Evolutionary conservation across 140 eudicot species (phyloP).

Genomic region (Senecio squalidus): DNA sequence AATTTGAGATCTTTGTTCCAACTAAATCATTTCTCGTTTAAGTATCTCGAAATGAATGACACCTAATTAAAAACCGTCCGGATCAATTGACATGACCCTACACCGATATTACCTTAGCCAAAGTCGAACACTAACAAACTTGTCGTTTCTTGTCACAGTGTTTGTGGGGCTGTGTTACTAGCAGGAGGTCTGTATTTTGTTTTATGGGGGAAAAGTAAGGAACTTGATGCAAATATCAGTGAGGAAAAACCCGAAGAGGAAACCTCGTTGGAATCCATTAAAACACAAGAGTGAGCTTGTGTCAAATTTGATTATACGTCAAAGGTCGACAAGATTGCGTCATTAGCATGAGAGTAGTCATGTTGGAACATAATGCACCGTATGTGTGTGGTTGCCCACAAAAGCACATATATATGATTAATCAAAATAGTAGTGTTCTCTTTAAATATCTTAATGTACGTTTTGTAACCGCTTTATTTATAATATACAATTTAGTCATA

Average conservation of each 20-base stretch:
- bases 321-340: conserved; percentile 16
- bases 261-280: conserved; percentile 30
- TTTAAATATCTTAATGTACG: too few species aligned
- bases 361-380: background rate
- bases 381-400: background rate
- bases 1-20: background rate
- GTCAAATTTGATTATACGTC: conserved; percentile 7
- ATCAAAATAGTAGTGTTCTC: background rate
- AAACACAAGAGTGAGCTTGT: conserved; percentile 23
- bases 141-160: conserved; percentile 32
- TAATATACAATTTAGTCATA: too few species aligned
- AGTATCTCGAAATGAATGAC: too few species aligned
- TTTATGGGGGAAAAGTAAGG: conserved; percentile 69
- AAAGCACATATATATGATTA: background rate
- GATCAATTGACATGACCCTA: background rate
- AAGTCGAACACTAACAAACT: background rate
- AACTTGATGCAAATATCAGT: conserved; percentile 16
- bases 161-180: conserved; percentile 57
- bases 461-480: too few species aligned
- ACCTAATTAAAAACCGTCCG: background rate
- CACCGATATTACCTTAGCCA: background rate
- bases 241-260: conserved; percentile 18
- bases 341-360: conserved; percentile 12
- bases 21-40: too few species aligned
- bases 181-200: conserved; percentile 52